Conservation (phyloP, 2,329 filamentous ascomycete species). For the Fusarium nurragi region DNA sequence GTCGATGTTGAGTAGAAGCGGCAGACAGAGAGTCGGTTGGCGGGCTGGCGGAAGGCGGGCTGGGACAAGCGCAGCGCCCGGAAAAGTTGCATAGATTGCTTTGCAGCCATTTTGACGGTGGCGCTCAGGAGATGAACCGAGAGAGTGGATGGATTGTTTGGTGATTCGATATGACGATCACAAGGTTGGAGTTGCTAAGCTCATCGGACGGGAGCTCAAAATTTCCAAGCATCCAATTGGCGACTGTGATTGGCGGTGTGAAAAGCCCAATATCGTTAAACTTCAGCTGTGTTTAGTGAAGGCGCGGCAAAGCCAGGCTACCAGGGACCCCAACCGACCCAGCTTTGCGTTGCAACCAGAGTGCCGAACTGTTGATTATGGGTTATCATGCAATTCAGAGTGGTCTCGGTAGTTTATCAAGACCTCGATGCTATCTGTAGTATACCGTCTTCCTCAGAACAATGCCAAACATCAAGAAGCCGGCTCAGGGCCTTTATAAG, state of each 20-base stretch:
- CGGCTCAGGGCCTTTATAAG: no score
- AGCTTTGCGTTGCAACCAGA: no score
- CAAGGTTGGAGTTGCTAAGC: constrained; percentile 4
- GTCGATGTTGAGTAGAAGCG: constrained; percentile 49
- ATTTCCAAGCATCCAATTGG: constrained; percentile 41
- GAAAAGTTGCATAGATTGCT: constrained; percentile 38
- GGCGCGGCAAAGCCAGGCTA: neutral
- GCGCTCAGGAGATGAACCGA: no score
- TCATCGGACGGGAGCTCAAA: constrained; percentile 32
- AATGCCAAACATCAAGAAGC: no score
- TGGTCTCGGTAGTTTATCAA: neutral
- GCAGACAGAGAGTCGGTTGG: constrained; percentile 24
- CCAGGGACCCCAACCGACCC: constrained; percentile 6
- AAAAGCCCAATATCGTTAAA: constrained; percentile 1
- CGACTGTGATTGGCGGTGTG: constrained; percentile 33
- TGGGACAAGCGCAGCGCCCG: constrained; percentile 40
- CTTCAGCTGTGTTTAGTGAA: constrained; percentile 8
- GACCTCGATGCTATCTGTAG: neutral
- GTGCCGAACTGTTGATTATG: constrained; percentile 1
- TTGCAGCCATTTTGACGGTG: constrained; percentile 37
- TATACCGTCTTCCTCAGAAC: neutral
- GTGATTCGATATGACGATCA: constrained; percentile 21
- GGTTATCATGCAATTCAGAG: neutral
- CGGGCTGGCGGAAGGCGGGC: constrained; percentile 25
- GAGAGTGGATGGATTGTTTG: neutral